phyloP scores from a whole-genome alignment of 2,329 filamentous ascomycete species.

The Ceratocystis variospora region DNA sequence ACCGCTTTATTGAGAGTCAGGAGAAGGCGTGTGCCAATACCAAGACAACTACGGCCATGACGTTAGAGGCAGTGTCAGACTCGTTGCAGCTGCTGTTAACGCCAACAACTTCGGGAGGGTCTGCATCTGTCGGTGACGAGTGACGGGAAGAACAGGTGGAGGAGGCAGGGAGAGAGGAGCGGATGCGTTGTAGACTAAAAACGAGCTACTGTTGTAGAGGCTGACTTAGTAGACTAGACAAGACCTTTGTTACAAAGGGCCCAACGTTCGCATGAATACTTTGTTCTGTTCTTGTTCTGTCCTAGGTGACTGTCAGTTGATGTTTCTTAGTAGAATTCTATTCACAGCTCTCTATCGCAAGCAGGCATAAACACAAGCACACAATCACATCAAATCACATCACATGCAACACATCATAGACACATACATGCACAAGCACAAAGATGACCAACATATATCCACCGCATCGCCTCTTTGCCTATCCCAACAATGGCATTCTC shows the following conservation, averaged over 20 bases:
- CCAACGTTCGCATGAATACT: not conserved
- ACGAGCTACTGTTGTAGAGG: too few species aligned
- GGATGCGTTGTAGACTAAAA: too few species aligned
- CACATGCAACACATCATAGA: not conserved
- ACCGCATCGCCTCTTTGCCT: not conserved
- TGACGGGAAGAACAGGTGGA: not conserved
- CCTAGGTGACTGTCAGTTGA: not conserved
- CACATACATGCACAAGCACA: not conserved
- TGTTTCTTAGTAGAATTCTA: slow-evolving; percentile 10
- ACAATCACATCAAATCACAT: not conserved
- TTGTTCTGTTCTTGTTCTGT: not conserved
- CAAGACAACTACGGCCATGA: slow-evolving; percentile 20
- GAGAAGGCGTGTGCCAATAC: slow-evolving; percentile 45
- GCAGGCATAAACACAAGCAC: not conserved
- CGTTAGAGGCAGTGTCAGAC: not conserved
- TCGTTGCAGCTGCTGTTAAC: slow-evolving; percentile 11
- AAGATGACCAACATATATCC: not conserved
- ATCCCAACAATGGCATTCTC: slow-evolving; percentile 24
- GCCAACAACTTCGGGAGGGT: slow-evolving; percentile 8
- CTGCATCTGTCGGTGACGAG: slow-evolving; percentile 27
- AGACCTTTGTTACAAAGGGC: not conserved
- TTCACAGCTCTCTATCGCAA: not conserved
- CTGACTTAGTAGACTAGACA: too few species aligned
- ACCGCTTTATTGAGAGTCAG: slow-evolving; percentile 47
- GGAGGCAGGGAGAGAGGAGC: not conserved